These are phyloP conservation scores for Setomelanomma holmii DNA, from an alignment of 2,329 filamentous ascomycete genomes.

Conservation along the genomic window DNA sequence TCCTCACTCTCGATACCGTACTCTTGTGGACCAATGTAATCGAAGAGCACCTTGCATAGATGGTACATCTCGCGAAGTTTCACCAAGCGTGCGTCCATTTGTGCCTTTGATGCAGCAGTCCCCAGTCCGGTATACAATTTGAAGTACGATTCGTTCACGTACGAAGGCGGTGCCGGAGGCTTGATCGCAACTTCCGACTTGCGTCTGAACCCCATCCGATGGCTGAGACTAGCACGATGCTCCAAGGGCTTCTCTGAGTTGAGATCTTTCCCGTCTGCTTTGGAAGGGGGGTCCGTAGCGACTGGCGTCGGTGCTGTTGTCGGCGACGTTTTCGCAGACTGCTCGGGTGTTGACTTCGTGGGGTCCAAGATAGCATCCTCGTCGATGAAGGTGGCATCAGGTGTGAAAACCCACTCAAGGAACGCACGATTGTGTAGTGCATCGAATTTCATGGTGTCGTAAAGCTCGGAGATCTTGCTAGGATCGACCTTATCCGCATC, in stretches of 20 bases:
- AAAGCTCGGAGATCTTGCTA: slow-evolving; percentile 97
- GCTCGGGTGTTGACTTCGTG: slow-evolving; percentile 40
- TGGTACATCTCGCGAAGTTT: slow-evolving; percentile 93
- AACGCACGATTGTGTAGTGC: slow-evolving; percentile 96
- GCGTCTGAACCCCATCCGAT: slow-evolving; percentile 61
- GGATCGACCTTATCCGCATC: slow-evolving; percentile 98
- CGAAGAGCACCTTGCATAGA: slow-evolving; percentile 91
- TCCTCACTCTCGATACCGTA: slow-evolving; percentile 95
- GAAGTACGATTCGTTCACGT: slow-evolving; percentile 74
- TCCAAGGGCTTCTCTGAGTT: slow-evolving; percentile 48
- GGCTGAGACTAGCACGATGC: slow-evolving; percentile 47
- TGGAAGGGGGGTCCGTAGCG: slow-evolving; percentile 38
- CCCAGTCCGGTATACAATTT: slow-evolving; percentile 83
- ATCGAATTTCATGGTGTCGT: slow-evolving; percentile 99
- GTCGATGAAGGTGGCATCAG: slow-evolving; percentile 77
- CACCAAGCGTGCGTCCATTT: slow-evolving; percentile 83
- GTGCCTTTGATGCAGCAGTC: slow-evolving; percentile 66
- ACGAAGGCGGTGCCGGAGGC: slow-evolving; percentile 31
- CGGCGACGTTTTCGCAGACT: slow-evolving; percentile 31
- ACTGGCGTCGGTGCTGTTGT: slow-evolving; percentile 43
- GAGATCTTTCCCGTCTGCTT: slow-evolving; percentile 44
- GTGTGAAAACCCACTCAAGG: slow-evolving; percentile 96
- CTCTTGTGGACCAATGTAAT: slow-evolving; percentile 98
- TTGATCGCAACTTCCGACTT: slow-evolving; percentile 53
- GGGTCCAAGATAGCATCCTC: slow-evolving; percentile 57